Conservation (phyloP, 2,329 filamentous ascomycete species). For the Arthrinium phaeospermum region DNA sequence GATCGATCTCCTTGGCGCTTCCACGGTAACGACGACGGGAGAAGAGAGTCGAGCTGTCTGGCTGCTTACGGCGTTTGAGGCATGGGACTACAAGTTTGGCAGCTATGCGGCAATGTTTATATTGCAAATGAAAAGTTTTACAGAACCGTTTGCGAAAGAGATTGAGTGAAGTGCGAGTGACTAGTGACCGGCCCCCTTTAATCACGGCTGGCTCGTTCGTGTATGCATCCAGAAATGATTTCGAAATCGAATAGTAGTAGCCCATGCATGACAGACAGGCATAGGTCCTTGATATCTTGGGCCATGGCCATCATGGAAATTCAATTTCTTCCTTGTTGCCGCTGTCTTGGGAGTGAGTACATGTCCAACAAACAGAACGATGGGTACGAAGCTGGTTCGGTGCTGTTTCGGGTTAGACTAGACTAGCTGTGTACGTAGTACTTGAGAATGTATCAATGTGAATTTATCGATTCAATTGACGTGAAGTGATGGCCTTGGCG, state of each 20-base stretch:
- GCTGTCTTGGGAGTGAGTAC: too few species aligned
- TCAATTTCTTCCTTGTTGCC: too few species aligned
- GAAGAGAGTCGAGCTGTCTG: background rate
- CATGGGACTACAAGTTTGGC: conserved; percentile 15
- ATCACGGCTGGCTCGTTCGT: background rate
- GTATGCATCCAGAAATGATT: background rate
- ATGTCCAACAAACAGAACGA: too few species aligned
- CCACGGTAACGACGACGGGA: background rate
- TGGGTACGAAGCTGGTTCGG: background rate
- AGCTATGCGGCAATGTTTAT: background rate
- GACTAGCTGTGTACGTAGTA: too few species aligned
- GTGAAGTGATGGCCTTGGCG: too few species aligned
- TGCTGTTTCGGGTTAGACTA: background rate
- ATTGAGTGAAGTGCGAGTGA: background rate
- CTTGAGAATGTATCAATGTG: too few species aligned
- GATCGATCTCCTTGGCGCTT: background rate
- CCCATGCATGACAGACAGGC: too few species aligned
- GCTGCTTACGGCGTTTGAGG: conserved; percentile 10
- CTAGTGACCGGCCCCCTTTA: background rate
- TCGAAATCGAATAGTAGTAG: too few species aligned
- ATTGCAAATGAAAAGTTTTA: conserved; percentile 2
- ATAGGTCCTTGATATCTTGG: too few species aligned
- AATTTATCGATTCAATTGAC: too few species aligned
- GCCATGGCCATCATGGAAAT: too few species aligned
- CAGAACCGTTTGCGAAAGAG: background rate